phyloP scores from a whole-genome alignment of 208 protist species.

The Herpetomonas tarakana region DNA sequence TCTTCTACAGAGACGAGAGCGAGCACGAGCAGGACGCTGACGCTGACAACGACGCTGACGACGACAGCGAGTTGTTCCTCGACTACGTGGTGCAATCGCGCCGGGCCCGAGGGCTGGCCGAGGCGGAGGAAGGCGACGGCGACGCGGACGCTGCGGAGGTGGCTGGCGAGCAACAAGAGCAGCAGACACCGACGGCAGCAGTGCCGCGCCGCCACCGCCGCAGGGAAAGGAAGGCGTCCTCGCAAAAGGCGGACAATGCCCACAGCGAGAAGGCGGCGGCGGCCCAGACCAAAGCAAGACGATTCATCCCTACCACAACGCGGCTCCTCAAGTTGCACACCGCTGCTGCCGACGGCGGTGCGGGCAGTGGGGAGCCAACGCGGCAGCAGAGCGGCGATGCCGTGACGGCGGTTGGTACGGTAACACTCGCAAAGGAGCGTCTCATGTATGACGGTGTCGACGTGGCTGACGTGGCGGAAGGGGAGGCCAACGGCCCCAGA shows the following conservation, averaged over 20 bases:
- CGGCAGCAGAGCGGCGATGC: neutral
- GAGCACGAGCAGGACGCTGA: neutral
- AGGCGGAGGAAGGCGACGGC: neutral
- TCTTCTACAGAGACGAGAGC: conserved; percentile 9
- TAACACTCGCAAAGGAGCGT: neutral
- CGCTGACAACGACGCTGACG: neutral
- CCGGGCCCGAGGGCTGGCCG: too few species aligned
- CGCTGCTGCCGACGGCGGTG: neutral
- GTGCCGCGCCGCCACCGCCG: neutral
- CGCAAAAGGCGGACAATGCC: neutral
- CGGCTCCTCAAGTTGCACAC: neutral
- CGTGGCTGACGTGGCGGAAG: neutral
- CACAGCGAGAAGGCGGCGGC: neutral
- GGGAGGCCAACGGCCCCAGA: neutral
- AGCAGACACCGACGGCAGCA: neutral
- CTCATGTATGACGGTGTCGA: neutral
- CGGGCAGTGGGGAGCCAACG: too few species aligned
- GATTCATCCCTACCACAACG: neutral
- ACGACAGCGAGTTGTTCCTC: neutral
- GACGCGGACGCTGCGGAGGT: neutral
- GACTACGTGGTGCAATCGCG: neutral
- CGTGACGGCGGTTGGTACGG: neutral
- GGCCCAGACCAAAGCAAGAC: neutral
- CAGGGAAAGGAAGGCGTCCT: neutral
- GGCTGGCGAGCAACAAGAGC: neutral